phyloP scores from a whole-genome alignment of 2,329 filamentous ascomycete species.

The Sporothrix inflata region DNA sequence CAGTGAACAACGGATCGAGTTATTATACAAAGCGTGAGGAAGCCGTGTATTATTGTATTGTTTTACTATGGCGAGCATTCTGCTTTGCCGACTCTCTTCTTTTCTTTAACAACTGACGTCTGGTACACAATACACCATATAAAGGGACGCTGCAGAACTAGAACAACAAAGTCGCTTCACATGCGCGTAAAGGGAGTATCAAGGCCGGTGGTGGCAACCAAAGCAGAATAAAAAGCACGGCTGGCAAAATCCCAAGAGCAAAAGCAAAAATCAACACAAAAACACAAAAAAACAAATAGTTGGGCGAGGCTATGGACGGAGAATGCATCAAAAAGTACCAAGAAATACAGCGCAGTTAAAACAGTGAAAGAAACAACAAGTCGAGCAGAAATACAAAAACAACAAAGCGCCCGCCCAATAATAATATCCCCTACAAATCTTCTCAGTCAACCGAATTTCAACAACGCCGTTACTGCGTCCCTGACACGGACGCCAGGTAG shows the following conservation, averaged over 20 bases:
- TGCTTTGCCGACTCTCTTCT: neutral
- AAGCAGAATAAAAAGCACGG: neutral
- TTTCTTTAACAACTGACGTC: neutral
- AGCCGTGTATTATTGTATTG: neutral
- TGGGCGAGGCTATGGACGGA: conserved; percentile 25
- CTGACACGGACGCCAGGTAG: conserved; percentile 66
- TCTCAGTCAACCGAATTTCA: too few species aligned
- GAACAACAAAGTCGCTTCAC: neutral
- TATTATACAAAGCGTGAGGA: neutral
- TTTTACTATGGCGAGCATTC: neutral
- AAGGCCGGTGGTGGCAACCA: neutral
- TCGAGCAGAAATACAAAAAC: neutral
- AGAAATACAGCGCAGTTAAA: neutral
- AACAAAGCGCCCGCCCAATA: neutral
- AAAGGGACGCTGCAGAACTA: neutral
- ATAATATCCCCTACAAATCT: neutral
- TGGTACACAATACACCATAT: neutral
- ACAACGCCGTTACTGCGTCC: conserved; percentile 29
- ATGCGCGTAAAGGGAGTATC: conserved; percentile 15
- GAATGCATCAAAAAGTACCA: conserved; percentile 10
- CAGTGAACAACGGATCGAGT: neutral
- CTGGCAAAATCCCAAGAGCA: too few species aligned
- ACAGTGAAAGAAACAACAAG: neutral
- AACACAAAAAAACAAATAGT: neutral
- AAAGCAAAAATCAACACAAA: neutral